These are phyloP conservation scores for Chlorella sp. DNA, from an alignment of 139 green algal genomes.

Conservation along the genomic window DNA sequence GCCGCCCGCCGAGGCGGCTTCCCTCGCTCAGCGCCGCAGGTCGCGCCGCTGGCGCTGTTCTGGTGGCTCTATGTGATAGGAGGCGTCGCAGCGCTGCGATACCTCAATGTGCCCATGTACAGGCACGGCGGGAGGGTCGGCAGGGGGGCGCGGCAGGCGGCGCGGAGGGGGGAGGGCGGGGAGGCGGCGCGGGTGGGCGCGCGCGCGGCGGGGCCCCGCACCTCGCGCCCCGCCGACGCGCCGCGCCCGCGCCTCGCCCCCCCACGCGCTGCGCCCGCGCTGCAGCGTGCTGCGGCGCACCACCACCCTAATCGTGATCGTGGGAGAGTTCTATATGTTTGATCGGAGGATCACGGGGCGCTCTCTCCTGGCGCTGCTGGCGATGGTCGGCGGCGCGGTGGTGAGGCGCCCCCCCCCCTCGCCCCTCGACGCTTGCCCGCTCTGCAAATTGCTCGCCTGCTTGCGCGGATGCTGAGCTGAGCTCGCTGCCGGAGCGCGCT, in stretches of 20 bases:
- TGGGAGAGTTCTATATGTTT: constrained; percentile 47
- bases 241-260: background rate
- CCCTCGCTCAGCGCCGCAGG: constrained; percentile 7
- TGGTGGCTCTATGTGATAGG: constrained; percentile 64
- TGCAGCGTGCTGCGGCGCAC: constrained; percentile 48
- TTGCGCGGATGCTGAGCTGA: no score
- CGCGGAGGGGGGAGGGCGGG: no score
- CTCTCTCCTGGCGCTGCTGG: constrained; percentile 28
- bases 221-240: background rate
- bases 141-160: no score
- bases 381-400: constrained; percentile 49
- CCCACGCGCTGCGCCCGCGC: background rate
- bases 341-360: constrained; percentile 18
- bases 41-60: constrained; percentile 46
- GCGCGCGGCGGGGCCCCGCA: no score
- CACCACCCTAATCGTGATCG: constrained; percentile 55
- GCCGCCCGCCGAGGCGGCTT: background rate
- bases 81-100: constrained; percentile 50
- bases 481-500: no score
- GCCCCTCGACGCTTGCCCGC: no score
- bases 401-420: no score
- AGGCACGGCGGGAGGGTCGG: constrained; percentile 1
- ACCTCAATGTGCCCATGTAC: constrained; percentile 65
- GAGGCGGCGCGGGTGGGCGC: no score
- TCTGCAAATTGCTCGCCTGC: no score